Base-by-base conservation (phyloP, 2,329 filamentous ascomycete species). In the Acrocalymma vagum region DNA sequence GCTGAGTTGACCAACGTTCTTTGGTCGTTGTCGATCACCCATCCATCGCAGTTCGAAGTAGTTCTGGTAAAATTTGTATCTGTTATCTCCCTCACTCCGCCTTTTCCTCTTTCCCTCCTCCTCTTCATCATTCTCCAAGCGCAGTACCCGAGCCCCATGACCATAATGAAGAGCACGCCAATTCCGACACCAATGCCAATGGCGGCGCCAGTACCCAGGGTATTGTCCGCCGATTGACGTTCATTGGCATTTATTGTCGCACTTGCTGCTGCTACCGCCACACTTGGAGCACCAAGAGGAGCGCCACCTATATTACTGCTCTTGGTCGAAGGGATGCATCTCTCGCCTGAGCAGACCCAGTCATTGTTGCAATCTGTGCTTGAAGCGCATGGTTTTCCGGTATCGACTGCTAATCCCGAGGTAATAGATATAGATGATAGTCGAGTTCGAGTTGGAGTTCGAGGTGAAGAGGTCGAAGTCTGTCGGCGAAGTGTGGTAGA, bases 121-220 rank as follows among this genome's bases (percentile, higher is more conserved):
- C 43, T 42, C 35, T 38, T 45, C 48, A 56, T 42, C 10, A 40
- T 33, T 22, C 32, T 53, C 42, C 53, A 63, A 20, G 60, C 46
- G 52, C 59, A 65, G 24, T 53, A 55, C 7, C 48, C 54, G 14
- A 57, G 18, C 5, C 47, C 55, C 5, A 58, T 26, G 24, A 62
- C 40, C 16, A 64, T 23, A 16, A 56, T 24, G 3, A 67, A 26
- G 9, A 58, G 26, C 5, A 20, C 50, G 2, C 54, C 53, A 11
- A 58, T 53, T 11, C 58, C 63, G 9, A 63, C 51, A 3, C 58
- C 62, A 10, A 69, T 53, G 3, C 58, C 63, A 30, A 61, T 52
- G 6, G 60, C 57, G 15, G 51, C 42, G 8, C 36, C 51, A 5
- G 53, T 57, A 22, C 39, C 55, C 9, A 67, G 34, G 8, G 51